These are phyloP conservation scores for Cucurbita ficifolia DNA, from an alignment of 306 rosid genomes.

Conservation along the genomic window DNA sequence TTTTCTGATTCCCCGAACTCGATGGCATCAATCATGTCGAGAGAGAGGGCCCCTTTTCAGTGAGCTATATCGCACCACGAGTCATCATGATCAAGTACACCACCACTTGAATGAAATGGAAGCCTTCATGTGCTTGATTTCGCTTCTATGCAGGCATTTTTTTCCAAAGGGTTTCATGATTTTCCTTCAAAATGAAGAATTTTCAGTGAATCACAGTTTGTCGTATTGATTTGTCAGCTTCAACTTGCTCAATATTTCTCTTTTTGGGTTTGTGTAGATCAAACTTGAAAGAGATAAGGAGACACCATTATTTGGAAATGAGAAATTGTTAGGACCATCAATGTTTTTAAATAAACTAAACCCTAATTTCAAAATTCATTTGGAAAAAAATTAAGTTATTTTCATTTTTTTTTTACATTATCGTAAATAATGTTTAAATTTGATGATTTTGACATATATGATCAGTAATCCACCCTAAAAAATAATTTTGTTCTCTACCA, in stretches of 20 bases:
- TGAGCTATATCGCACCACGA: background rate
- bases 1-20: conserved; percentile 1
- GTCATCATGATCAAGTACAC: background rate
- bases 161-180: background rate
- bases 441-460: too few species aligned
- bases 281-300: background rate
- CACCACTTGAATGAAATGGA: background rate
- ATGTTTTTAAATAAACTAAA: too few species aligned
- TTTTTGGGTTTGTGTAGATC: background rate
- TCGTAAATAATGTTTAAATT: too few species aligned
- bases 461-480: too few species aligned
- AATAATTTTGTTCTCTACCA: too few species aligned
- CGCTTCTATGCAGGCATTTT: background rate
- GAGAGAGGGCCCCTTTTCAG: conserved; percentile 2
- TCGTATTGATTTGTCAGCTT: background rate
- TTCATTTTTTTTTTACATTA: too few species aligned
- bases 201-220: background rate
- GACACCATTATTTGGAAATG: background rate
- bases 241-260: background rate
- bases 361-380: too few species aligned
- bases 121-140: background rate
- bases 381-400: too few species aligned
- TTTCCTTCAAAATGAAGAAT: background rate
- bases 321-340: background rate
- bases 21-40: conserved; percentile 3